These are phyloP conservation scores for Conoideocrella luteorostrata DNA, from an alignment of 2,329 filamentous ascomycete genomes.

Conservation along the genomic window DNA sequence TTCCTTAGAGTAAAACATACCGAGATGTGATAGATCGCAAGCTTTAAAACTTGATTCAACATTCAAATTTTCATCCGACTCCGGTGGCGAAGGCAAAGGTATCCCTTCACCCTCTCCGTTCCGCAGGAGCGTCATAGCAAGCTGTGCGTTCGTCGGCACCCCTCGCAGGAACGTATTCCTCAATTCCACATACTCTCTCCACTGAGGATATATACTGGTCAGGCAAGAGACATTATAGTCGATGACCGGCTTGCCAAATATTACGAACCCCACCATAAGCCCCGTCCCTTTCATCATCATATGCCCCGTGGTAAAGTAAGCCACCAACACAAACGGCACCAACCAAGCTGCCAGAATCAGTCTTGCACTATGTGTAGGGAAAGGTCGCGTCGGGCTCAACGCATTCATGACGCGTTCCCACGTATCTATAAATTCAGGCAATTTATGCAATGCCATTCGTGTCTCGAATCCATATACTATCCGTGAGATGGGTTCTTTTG, in stretches of 20 bases:
- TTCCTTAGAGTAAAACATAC: constrained; percentile 20
- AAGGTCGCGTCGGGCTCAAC: constrained; percentile 57
- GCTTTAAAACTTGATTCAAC: constrained; percentile 38
- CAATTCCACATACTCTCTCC: constrained; percentile 68
- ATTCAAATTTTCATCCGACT: constrained; percentile 27
- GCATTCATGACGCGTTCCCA: constrained; percentile 49
- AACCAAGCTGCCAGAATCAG: constrained; percentile 49
- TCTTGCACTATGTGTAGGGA: constrained; percentile 46
- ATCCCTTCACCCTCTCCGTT: constrained; percentile 77
- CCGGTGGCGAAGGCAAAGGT: constrained; percentile 59
- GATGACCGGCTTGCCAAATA: constrained; percentile 78
- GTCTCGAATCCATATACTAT: constrained; percentile 73
- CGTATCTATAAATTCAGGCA: constrained; percentile 41
- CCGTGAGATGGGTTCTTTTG: constrained; percentile 69
- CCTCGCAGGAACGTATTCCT: constrained; percentile 73
- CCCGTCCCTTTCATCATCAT: constrained; percentile 58
- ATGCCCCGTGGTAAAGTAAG: constrained; percentile 50
- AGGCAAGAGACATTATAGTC: no score
- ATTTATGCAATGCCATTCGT: constrained; percentile 57
- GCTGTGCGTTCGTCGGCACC: constrained; percentile 79
- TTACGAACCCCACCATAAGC: constrained; percentile 63
- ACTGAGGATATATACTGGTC: constrained; percentile 59
- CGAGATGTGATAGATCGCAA: constrained; percentile 27
- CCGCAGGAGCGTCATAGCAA: constrained; percentile 72
- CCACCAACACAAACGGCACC: constrained; percentile 43